These are phyloP conservation scores for Tolypocladium pustulatum DNA, from an alignment of 2,329 filamentous ascomycete genomes.

Conservation along the genomic window DNA sequence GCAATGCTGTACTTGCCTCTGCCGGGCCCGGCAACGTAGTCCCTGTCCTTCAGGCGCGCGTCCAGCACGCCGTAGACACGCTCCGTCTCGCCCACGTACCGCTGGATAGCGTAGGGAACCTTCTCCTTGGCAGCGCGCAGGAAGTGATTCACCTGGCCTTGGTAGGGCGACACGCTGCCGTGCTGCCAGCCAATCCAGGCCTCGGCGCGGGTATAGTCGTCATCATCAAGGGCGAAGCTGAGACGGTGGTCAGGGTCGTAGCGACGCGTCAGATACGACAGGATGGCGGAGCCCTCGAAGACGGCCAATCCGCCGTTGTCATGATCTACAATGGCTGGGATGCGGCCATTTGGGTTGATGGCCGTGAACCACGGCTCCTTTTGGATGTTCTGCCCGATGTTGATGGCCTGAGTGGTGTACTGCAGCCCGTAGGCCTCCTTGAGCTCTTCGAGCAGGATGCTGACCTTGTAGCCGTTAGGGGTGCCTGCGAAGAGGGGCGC, in stretches of 20 bases:
- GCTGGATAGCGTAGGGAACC: constrained; percentile 60
- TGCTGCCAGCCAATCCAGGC: constrained; percentile 61
- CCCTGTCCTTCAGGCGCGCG: constrained; percentile 43
- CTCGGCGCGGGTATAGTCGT: constrained; percentile 23
- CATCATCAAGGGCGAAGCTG: constrained; percentile 25
- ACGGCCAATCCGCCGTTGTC: constrained; percentile 50
- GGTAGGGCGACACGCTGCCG: constrained; percentile 61
- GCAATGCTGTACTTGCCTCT: constrained; percentile 52
- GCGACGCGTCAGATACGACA: constrained; percentile 61
- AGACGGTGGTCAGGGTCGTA: constrained; percentile 51
- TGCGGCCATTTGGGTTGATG: constrained; percentile 53
- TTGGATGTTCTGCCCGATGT: constrained; percentile 52
- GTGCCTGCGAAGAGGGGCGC: constrained; percentile 21
- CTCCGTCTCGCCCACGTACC: constrained; percentile 66
- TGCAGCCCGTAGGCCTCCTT: constrained; percentile 52
- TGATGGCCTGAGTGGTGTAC: constrained; percentile 48
- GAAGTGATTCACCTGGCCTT: constrained; percentile 71
- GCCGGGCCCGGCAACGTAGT: constrained; percentile 43
- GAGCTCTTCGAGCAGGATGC: constrained; percentile 54
- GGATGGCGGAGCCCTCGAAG: constrained; percentile 66
- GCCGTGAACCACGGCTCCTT: constrained; percentile 58
- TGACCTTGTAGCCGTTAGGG: constrained; percentile 45
- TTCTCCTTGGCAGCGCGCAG: constrained; percentile 54
- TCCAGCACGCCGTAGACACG: constrained; percentile 66
- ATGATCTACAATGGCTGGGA: constrained; percentile 57